Percentiles rank a stretch among this genome's conserved stretches.
These are phyloP conservation scores for Colletotrichum gigasporum DNA, from an alignment of 2,329 filamentous ascomycete species.

Conservation along the genomic window DNA sequence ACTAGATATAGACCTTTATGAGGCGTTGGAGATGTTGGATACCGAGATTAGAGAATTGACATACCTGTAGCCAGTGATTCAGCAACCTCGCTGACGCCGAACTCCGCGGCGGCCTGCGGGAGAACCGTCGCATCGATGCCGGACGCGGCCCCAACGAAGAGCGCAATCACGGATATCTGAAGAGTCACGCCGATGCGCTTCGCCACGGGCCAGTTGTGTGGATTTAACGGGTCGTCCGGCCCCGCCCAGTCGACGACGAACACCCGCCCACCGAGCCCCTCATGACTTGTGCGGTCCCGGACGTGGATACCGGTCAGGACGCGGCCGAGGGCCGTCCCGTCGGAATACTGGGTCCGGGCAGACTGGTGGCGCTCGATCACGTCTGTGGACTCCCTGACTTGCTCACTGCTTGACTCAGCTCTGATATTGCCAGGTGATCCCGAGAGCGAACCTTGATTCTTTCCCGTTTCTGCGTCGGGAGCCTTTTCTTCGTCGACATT, in stretches of 20 bases:
- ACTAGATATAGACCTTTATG: conserved; percentile 40
- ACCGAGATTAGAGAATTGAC: conserved; percentile 5
- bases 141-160: conserved; percentile 59
- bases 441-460: background rate
- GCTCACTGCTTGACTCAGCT: background rate
- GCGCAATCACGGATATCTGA: conserved; percentile 56
- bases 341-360: conserved; percentile 1
- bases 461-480: background rate
- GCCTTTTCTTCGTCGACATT: background rate
- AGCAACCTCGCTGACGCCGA: conserved; percentile 58
- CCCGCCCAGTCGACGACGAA: conserved; percentile 44
- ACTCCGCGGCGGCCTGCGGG: conserved; percentile 52
- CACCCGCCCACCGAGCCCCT: conserved; percentile 39
- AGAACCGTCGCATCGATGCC: conserved; percentile 62
- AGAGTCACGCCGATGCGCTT: conserved; percentile 49
- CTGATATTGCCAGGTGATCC: background rate
- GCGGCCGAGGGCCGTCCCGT: conserved; percentile 37
- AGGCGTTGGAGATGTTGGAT: background rate
- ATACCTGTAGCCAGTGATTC: conserved; percentile 57
- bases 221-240: conserved; percentile 51
- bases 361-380: background rate
- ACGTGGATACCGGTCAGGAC: conserved; percentile 42
- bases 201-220: conserved; percentile 54
- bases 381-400: background rate
- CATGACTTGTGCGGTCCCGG: conserved; percentile 35